Evolutionary conservation across 2,329 filamentous ascomycete species (phyloP).

Genomic region (Alternaria triticimaculans): DNA sequence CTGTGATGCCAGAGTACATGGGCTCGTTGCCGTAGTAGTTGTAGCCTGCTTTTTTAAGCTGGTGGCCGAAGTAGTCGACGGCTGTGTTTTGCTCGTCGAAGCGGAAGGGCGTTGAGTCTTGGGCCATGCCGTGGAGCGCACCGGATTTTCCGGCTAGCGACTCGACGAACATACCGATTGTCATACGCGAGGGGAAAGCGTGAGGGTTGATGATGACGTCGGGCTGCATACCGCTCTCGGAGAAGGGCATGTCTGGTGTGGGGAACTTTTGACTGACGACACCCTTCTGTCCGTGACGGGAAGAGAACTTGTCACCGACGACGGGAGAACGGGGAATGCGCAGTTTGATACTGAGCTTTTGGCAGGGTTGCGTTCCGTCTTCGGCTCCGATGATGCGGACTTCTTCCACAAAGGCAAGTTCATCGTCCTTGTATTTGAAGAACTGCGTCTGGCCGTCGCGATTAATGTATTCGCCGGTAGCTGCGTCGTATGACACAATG

Average conservation of each 20-base stretch:
- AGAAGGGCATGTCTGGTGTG: slow-evolving; percentile 91
- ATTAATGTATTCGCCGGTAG: slow-evolving; percentile 79
- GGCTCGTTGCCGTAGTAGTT: slow-evolving; percentile 99
- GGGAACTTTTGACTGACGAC: slow-evolving; percentile 97
- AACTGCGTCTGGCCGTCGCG: slow-evolving; percentile 85
- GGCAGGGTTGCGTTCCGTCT: slow-evolving; percentile 79
- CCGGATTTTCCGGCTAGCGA: slow-evolving; percentile 95
- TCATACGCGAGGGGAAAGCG: slow-evolving; percentile 99
- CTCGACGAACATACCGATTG: slow-evolving; percentile 99
- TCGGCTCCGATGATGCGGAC: slow-evolving; percentile 90
- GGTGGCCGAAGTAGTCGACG: slow-evolving; percentile 92
- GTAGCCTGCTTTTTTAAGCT: slow-evolving; percentile 92
- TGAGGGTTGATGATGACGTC: slow-evolving; percentile 99
- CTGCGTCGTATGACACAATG: slow-evolving; percentile 76
- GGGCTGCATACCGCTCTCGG: slow-evolving; percentile 93
- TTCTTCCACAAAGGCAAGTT: slow-evolving; percentile 89
- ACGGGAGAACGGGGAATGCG: slow-evolving; percentile 87
- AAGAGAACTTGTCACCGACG: slow-evolving; percentile 99
- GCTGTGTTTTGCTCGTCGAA: slow-evolving; percentile 94
- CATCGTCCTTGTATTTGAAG: slow-evolving; percentile 92
- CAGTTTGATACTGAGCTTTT: slow-evolving; percentile 91
- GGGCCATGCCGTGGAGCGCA: slow-evolving; percentile 90
- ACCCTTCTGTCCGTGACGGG: slow-evolving; percentile 97
- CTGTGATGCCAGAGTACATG: slow-evolving; percentile 92
- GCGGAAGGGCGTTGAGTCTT: slow-evolving; percentile 93